phyloP scores from a whole-genome alignment of 139 green algal genomes.

The Picochlorum sp. region DNA sequence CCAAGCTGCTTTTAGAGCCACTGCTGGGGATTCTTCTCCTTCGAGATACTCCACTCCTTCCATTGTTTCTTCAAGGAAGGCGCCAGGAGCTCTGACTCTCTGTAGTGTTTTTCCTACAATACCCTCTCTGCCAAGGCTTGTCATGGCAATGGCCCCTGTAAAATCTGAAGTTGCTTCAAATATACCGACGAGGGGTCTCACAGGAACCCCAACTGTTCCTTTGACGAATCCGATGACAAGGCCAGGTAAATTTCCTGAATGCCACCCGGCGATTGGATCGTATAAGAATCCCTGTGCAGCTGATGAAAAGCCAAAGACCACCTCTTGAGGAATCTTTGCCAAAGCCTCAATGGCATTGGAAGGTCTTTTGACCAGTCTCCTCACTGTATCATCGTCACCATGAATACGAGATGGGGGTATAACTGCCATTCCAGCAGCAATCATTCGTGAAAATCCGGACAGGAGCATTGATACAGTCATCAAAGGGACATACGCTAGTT shows the following conservation, averaged over 20 bases:
- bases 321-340: conserved; percentile 35
- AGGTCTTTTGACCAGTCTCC: conserved; percentile 47
- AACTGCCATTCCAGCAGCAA: conserved; percentile 43
- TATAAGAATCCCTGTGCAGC: conserved; percentile 45
- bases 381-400: conserved; percentile 44
- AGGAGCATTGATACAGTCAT: conserved; percentile 38
- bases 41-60: conserved; percentile 22
- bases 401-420: conserved; percentile 53
- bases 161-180: conserved; percentile 52
- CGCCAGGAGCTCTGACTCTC: conserved; percentile 55
- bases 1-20: conserved; percentile 33
- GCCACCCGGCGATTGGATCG: conserved; percentile 47
- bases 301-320: conserved; percentile 40
- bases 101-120: conserved; percentile 67
- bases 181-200: conserved; percentile 47
- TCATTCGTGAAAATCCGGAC: conserved; percentile 45
- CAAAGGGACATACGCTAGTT: conserved; percentile 52
- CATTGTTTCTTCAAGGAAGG: conserved; percentile 28
- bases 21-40: conserved; percentile 9
- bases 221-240: conserved; percentile 53
- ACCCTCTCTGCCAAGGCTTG: conserved; percentile 66
- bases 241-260: conserved; percentile 29
- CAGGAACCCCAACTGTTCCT: conserved; percentile 40
- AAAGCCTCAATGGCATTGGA: conserved; percentile 56
- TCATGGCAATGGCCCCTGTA: conserved; percentile 50